These are phyloP conservation scores for Saksenaea vasiformis DNA, from an alignment of 371 early-diverging fungal species.

Conservation along the genomic window DNA sequence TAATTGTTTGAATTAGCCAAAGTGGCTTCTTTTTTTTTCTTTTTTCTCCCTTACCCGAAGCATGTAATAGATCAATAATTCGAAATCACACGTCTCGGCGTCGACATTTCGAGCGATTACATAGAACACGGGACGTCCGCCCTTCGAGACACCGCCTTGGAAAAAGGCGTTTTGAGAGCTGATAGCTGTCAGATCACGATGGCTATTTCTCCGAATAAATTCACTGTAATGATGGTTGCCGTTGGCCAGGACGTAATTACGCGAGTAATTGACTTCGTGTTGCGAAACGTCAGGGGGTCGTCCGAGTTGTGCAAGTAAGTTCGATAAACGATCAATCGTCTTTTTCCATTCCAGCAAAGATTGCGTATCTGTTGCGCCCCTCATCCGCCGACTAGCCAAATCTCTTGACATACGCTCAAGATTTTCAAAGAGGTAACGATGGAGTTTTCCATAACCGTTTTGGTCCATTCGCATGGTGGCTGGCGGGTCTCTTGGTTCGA, in stretches of 20 bases:
- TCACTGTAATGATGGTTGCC: slow-evolving; percentile 68
- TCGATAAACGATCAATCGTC: slow-evolving; percentile 75
- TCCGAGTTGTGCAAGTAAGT: slow-evolving; percentile 82
- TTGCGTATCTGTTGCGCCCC: slow-evolving; percentile 24
- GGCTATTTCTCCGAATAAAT: slow-evolving; percentile 75
- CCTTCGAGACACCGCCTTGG: slow-evolving; percentile 78
- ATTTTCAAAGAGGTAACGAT: slow-evolving; percentile 69
- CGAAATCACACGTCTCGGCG: slow-evolving; percentile 78
- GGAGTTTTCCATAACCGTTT: slow-evolving; percentile 58
- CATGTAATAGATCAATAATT: slow-evolving; percentile 73
- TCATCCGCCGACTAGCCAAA: slow-evolving; percentile 43
- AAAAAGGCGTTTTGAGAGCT: slow-evolving; percentile 72
- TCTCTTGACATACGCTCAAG: slow-evolving; percentile 71
- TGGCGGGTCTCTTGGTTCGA: background rate
- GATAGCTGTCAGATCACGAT: slow-evolving; percentile 62
- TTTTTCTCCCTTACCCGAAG: slow-evolving; percentile 54
- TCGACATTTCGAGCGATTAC: slow-evolving; percentile 73
- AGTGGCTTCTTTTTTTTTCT: background rate
- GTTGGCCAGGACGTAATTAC: slow-evolving; percentile 40
- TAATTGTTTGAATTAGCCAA: background rate
- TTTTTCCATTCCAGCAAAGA: slow-evolving; percentile 45
- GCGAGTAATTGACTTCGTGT: slow-evolving; percentile 41
- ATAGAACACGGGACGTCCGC: slow-evolving; percentile 80
- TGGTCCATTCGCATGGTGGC: slow-evolving; percentile 47
- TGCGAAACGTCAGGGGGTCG: slow-evolving; percentile 55